phyloP scores from a whole-genome alignment of 257 asterid species.

The Nicotiana obtusifolia region DNA sequence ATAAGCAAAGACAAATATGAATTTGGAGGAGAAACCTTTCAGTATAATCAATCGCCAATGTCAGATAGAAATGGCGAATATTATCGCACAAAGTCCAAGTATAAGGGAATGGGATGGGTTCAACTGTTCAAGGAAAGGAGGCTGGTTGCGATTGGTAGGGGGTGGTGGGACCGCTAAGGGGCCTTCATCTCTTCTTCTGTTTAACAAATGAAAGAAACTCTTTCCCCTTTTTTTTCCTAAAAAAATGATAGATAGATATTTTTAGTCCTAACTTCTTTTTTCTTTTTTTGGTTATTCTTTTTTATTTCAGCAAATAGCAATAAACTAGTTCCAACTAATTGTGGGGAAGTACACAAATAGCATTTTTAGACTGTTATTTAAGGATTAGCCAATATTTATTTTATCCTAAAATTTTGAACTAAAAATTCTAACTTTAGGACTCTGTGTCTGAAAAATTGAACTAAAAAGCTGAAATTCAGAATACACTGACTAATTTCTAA shows the following conservation, averaged over 20 bases:
- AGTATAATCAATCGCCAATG: background rate
- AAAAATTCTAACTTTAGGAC: too few relatives aligned
- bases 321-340: background rate
- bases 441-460: too few relatives aligned
- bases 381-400: too few relatives aligned
- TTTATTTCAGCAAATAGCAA: background rate
- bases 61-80: background rate
- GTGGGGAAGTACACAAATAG: too few relatives aligned
- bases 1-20: background rate
- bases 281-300: too few relatives aligned
- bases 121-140: background rate
- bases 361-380: too few relatives aligned
- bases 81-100: background rate
- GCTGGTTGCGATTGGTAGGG: background rate
- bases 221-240: too few relatives aligned
- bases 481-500: too few relatives aligned
- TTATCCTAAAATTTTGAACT: too few relatives aligned
- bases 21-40: background rate
- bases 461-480: too few relatives aligned
- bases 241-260: background rate
- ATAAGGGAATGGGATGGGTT: background rate
- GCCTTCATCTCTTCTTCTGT: background rate
- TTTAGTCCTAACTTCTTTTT: background rate
- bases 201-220: background rate
- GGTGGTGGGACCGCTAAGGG: background rate